Evolutionary conservation across 176 grass and related monocot genomes (phyloP), one percentile per base, ranked within the genome.

Genomic region (Oryza brachyantha): DNA sequence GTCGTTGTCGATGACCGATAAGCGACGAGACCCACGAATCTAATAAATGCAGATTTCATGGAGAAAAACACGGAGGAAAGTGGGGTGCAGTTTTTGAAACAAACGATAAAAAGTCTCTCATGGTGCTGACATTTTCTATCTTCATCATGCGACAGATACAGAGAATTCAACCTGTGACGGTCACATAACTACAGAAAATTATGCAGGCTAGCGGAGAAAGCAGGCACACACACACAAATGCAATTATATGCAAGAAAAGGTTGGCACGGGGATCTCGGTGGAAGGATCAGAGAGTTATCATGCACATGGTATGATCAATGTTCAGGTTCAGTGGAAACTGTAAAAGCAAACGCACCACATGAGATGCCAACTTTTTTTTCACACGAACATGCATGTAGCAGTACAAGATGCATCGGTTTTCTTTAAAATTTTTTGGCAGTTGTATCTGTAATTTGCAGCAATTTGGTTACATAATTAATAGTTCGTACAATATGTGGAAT

Each of bases 281-380:
- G 81, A 67, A 79, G 63, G 28, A 84, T 80, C 86, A 70, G 70
- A 68, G 83, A 66, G 45, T 63, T 16, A 46, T 50, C 41, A 82
- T 42, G 54, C 86, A 70, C 76, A 88, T 74, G 75, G 1, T 84
- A 70, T 84, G 81, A 75, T 80, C 70, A 78, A 75, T 88, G 76
- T 34, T 68, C 52, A 75, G 63, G 52, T 37, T 66, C 72, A 54
- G 81, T 75, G 76, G 76, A 67, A 26, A 64, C 42, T 64, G 81
- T 68, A 64, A 59, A 75, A 68, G 81, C 43, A 32, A 62, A 79
- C 57, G 52, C 64, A 41, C 54, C 52, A 70, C 57, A 75, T 26
- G 40, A 21, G 37, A 72, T 45, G 74, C 25, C 46, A 83, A 59
- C 67, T 41, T 79, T 72, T 79, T 72, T 73, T 45, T 67, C 74